Percentiles rank a stretch among this genome's conserved stretches.
phyloP scores from a whole-genome alignment of 2,329 filamentous ascomycete genomes.

The Aspergillus sp. region DNA sequence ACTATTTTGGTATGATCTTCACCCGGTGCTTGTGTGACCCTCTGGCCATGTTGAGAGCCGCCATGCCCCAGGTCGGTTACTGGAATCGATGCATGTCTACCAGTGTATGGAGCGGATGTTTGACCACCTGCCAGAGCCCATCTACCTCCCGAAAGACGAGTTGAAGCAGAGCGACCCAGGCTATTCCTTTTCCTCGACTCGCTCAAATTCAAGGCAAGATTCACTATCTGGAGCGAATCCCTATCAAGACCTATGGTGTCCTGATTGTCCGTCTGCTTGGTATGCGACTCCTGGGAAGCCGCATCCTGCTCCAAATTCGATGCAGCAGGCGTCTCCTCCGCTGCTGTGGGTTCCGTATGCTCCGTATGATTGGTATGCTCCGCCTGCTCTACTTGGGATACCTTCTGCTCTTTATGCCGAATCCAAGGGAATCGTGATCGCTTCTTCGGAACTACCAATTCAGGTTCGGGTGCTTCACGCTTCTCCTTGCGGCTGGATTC shows the following conservation, averaged over 20 bases:
- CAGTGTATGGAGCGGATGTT: constrained; percentile 21
- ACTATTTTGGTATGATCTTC: constrained; percentile 25
- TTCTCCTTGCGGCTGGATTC: constrained; percentile 41
- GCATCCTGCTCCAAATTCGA: constrained; percentile 16
- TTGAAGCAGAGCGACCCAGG: constrained; percentile 56
- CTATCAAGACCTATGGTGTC: constrained; percentile 56
- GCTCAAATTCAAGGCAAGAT: constrained; percentile 85
- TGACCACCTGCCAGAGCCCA: constrained; percentile 33
- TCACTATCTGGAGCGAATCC: constrained; percentile 87
- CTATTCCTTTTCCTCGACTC: constrained; percentile 68
- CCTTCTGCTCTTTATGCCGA: constrained; percentile 36
- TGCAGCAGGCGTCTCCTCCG: constrained; percentile 16
- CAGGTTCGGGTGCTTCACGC: constrained; percentile 39
- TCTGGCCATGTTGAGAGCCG: constrained; percentile 20
- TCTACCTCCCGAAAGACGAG: constrained; percentile 48
- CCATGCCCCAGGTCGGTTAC: constrained; percentile 18
- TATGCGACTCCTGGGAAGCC: constrained; percentile 18
- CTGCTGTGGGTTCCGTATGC: constrained; percentile 7
- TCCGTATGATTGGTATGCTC: too few species aligned
- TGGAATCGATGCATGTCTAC: constrained; percentile 22
- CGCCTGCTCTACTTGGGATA: constrained; percentile 23
- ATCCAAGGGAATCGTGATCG: constrained; percentile 37
- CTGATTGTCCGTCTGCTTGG: constrained; percentile 13
- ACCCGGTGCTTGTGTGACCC: constrained; percentile 28
- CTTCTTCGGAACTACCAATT: constrained; percentile 35